Evolutionary conservation across 2,329 filamentous ascomycete species (phyloP), one percentile per base, ranked within the genome.

Genomic region (Talaromyces sp.): DNA sequence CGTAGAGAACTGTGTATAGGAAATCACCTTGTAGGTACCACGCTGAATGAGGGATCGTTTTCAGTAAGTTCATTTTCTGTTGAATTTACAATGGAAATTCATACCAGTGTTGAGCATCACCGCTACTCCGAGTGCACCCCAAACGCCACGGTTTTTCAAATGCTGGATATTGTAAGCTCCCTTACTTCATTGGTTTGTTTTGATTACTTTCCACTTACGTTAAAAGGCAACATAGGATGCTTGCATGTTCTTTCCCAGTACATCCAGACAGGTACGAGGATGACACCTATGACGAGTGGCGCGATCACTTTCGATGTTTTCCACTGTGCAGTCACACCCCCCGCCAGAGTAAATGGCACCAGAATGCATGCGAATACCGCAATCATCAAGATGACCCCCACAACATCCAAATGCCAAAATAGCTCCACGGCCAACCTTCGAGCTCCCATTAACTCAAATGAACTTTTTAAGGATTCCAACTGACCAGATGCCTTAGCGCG

Each of bases 11-110:
- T 0, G 85, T 85, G 70, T 81, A 87, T 2, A 88, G 77, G 66
- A 82, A 87, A 63, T 86, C 82, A 19, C 80, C 82, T 67, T 88
- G 85, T 69, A 86, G 77, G 55, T 80, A 80, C 84, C 84, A 87
- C 0, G 70, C 67, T 70, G 39, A n/a, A 35, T 82, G 16, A 2
- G 11, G 19, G 10, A 50, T 62, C 47, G 65, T 44, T n/a, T 35
- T 5, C 9, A 4, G 9, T 17, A 3, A n/a, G n/a, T 22, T 10
- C 3, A 70, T 42, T 77, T 55, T 8, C 79, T 10, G 9, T 4
- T 1, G 9, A 27, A 4, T 27, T 27, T 27, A 9, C 24, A 9
- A 27, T 4, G 4, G 24, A 9, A 5, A 7, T 16, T 42, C 45
- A 41, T 58, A 65, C 63, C 61, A 2, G 53, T 57, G 22, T 64